Percentiles rank a stretch among this genome's conserved stretches.
phyloP scores from a whole-genome alignment of 768 basidiomycete genomes.

The Polyporus arcularius region DNA sequence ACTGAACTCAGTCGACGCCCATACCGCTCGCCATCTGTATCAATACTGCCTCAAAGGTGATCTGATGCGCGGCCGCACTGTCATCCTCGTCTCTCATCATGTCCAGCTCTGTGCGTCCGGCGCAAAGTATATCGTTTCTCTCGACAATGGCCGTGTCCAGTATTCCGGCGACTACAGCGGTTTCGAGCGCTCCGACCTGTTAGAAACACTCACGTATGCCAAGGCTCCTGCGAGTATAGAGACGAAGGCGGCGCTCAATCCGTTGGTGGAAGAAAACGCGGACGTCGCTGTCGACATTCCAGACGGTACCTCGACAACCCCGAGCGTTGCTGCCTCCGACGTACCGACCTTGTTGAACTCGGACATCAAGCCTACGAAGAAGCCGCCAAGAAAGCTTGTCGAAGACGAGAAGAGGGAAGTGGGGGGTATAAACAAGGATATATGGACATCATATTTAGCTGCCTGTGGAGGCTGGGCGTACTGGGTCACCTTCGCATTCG shows the following conservation, averaged over 20 bases:
- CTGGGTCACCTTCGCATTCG: slow-evolving; percentile 41
- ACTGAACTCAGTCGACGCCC: slow-evolving; percentile 66
- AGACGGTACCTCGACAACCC: slow-evolving; percentile 42
- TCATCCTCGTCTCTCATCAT: slow-evolving; percentile 92
- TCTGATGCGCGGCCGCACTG: slow-evolving; percentile 74
- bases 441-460: slow-evolving; percentile 48
- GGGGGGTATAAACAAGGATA: slow-evolving; percentile 45
- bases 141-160: slow-evolving; percentile 79
- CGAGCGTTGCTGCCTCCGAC: slow-evolving; percentile 36
- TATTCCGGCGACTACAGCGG: slow-evolving; percentile 68
- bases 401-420: slow-evolving; percentile 61
- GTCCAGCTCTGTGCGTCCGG: slow-evolving; percentile 84
- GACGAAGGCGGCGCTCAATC: slow-evolving; percentile 42
- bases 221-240: slow-evolving; percentile 47
- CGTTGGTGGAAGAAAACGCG: slow-evolving; percentile 23
- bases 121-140: slow-evolving; percentile 79
- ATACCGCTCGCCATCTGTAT: slow-evolving; percentile 82
- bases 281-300: slow-evolving; percentile 22
- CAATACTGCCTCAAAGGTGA: slow-evolving; percentile 79
- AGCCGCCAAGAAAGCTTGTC: slow-evolving; percentile 75
- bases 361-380: slow-evolving; percentile 42
- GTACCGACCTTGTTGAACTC: slow-evolving; percentile 26
- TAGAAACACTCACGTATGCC: slow-evolving; percentile 67
- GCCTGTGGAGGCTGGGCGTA: slow-evolving; percentile 39
- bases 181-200: slow-evolving; percentile 69